These are phyloP conservation scores for Phytophthora melonis DNA, from an alignment of 352 stramenopile genomes.

Conservation along the genomic window DNA sequence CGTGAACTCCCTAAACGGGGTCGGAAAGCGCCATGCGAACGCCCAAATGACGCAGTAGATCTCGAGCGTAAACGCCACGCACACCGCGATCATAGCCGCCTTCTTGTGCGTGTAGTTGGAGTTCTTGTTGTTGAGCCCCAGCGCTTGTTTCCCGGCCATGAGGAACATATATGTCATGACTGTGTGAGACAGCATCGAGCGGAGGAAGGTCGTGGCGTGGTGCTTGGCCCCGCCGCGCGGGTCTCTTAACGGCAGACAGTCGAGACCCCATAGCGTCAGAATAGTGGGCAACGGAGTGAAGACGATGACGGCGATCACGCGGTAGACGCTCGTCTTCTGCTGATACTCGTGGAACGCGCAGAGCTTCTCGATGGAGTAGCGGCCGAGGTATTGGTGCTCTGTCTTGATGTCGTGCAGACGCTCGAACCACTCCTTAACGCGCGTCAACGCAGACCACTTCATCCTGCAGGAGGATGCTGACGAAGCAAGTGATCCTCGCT, in stretches of 20 bases:
- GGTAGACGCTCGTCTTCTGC: constrained; percentile 11
- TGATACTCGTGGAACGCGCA: constrained; percentile 33
- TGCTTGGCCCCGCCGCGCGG: background rate
- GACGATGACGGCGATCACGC: constrained; percentile 24
- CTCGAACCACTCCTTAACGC: background rate
- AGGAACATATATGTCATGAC: constrained; percentile 22
- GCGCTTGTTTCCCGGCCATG: constrained; percentile 12
- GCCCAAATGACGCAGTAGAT: constrained; percentile 14
- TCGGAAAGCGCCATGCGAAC: constrained; percentile 19
- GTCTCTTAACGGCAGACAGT: constrained; percentile 16
- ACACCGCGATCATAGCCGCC: constrained; percentile 3
- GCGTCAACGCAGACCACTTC: background rate
- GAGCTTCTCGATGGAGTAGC: constrained; percentile 38
- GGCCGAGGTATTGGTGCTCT: constrained; percentile 27
- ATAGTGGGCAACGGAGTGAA: constrained; percentile 22
- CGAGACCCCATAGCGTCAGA: constrained; percentile 5
- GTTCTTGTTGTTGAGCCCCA: constrained; percentile 10
- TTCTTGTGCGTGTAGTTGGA: constrained; percentile 23
- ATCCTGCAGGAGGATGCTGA: background rate
- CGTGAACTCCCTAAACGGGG: constrained; percentile 20
- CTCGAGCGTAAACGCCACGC: constrained; percentile 20
- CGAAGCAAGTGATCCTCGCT: background rate
- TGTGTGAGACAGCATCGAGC: constrained; percentile 4
- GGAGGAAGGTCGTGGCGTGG: constrained; percentile 11
- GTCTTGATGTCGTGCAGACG: constrained; percentile 1